Evolutionary conservation across 2,329 filamentous ascomycete genomes (phyloP), one percentile per base, ranked within the genome.

Genomic region (Arthrobotrys sphaeroides): DNA sequence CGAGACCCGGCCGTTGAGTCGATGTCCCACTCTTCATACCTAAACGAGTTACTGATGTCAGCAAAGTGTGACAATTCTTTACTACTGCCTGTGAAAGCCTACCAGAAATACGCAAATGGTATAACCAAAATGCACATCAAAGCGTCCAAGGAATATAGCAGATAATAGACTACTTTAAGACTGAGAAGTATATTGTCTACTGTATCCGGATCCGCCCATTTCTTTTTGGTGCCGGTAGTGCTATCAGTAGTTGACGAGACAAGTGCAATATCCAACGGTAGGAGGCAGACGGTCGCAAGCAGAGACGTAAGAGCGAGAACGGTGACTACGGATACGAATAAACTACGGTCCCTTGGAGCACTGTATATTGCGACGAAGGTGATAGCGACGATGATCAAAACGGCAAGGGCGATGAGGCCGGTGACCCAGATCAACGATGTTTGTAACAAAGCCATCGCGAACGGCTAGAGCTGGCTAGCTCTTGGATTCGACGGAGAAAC

Each of bases 81-180:
- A 6, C 16, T 16, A 16, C 16, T 24, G 22, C 31, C 10, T 22
- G 7, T 38, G 59, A 26, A 38, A 24, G 33, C 18, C 55, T 78
- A 80, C 89, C 91, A 97, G 82, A 99, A 99, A 84, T 99, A 99
- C 53, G 94, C 91, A 81, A 99, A 99, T 0, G 95, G 95, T 18
- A 98, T 91, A 47, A 97, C 88, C 16, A 98, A 82, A 49, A 99
- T 85, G 81, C 95, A 99, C 9, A 99, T 88, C 4, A 97, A 82
- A 0, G 93, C 92, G 82, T 99, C 95, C 78, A 97, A 85, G 79
- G 92, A 95, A 84, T 98, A 99, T 0, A 99, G 87, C 0, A 89
- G 87, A 83, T 98, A 98, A 84, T 99, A 99, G 69, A 97, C 91
- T 72, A 96, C 87, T 82, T 92, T 92, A 78, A 99, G 86, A 0